Conservation (phyloP, 305 asterid species). For the Fraxinus albicans region DNA sequence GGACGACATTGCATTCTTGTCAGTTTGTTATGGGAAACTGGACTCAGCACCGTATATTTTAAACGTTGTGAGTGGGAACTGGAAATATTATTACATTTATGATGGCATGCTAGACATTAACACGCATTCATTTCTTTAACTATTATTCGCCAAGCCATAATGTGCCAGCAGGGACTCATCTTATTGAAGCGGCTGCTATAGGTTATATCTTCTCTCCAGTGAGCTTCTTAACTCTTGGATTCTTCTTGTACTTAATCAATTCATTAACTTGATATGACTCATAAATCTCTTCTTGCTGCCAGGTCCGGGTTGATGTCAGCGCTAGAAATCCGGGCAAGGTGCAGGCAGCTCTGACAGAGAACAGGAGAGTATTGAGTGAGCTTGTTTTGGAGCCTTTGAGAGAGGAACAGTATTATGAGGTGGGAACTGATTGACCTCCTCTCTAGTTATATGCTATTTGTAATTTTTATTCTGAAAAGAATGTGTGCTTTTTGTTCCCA, state of each 20-base stretch:
- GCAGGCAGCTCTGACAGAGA: slow-evolving; percentile 94
- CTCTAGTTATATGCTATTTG: background rate
- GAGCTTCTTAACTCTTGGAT: slow-evolving; percentile 34
- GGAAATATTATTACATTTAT: slow-evolving; percentile 21
- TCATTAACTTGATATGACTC: background rate
- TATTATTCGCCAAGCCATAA: slow-evolving; percentile 58
- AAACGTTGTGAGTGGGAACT: background rate
- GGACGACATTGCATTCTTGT: slow-evolving; percentile 4
- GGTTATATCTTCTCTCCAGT: slow-evolving; percentile 95
- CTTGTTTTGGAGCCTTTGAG: slow-evolving; percentile 85
- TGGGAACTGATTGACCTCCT: slow-evolving; percentile 17
- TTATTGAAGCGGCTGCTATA: slow-evolving; percentile 79
- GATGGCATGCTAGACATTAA: slow-evolving; percentile 16
- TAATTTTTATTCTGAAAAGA: slow-evolving; percentile 1
- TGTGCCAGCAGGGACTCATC: slow-evolving; percentile 97
- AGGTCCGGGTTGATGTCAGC: slow-evolving; percentile 96
- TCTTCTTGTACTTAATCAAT: slow-evolving; percentile 7
- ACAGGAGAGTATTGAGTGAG: slow-evolving; percentile 74
- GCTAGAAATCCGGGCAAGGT: slow-evolving; percentile 96
- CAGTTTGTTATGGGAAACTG: slow-evolving; percentile 2
- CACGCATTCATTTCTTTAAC: slow-evolving; percentile 47
- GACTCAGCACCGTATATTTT: slow-evolving; percentile 10
- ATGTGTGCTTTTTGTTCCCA: background rate
- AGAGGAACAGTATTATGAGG: slow-evolving; percentile 95
- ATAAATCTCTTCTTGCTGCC: background rate